A percentile compares a stretch with the other conserved stretches of the same genome.
These are phyloP conservation scores for Carex cristatella DNA, from an alignment of 176 grass and related monocot genomes.

Conservation along the genomic window DNA sequence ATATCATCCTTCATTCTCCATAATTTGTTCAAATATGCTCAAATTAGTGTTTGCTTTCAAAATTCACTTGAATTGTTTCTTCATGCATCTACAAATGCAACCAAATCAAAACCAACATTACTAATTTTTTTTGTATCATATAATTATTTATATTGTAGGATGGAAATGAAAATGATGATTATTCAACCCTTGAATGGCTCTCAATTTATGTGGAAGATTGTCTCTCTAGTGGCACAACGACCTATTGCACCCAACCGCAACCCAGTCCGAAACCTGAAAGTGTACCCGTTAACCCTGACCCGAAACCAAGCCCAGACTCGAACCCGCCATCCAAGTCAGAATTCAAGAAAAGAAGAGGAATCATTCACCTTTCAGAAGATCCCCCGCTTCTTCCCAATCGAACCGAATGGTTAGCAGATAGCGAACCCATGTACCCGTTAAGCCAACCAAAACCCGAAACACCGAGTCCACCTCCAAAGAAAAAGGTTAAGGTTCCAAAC, in stretches of 20 bases:
- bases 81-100: not conserved
- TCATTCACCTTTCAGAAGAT: conserved; percentile 34
- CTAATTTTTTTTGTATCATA: not conserved
- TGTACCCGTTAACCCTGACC: conserved; percentile 5
- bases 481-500: not conserved
- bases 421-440: conserved; percentile 77
- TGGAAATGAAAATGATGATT: conserved; percentile 46
- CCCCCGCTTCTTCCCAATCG: conserved; percentile 46
- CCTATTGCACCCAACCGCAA: conserved; percentile 21
- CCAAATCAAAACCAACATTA: not conserved
- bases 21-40: not conserved
- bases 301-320: conserved; percentile 28
- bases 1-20: not conserved
- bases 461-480: conserved; percentile 13
- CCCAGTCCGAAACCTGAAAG: conserved; percentile 19
- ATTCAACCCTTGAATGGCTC: conserved; percentile 58
- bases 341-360: conserved; percentile 17
- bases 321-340: conserved; percentile 26
- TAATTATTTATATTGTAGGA: conserved; percentile 50
- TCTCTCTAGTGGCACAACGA: conserved; percentile 43
- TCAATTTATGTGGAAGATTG: conserved; percentile 80
- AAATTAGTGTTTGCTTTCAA: not conserved
- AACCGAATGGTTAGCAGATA: conserved; percentile 85
- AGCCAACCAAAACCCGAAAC: conserved; percentile 38
- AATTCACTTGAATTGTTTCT: not conserved